Evolutionary conservation across 2,329 filamentous ascomycete genomes (phyloP).

Genomic region (Phoma sp.): DNA sequence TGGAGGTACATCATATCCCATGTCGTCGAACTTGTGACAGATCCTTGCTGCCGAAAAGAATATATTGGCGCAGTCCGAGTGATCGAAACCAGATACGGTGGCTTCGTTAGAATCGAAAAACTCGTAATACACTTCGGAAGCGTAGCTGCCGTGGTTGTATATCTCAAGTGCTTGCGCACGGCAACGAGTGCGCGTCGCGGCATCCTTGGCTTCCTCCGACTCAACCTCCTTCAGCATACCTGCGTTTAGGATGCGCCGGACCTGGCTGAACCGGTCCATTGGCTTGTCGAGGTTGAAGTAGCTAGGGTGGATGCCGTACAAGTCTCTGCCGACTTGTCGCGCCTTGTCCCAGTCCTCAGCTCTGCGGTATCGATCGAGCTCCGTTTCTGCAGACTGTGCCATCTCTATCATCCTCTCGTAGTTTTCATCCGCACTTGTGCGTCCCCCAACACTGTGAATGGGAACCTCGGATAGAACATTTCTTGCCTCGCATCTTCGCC

Average conservation of each 20-base stretch:
- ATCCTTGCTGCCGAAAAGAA: constrained; percentile 2
- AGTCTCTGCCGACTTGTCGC: not conserved
- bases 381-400: not conserved
- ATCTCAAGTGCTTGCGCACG: not conserved
- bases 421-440: not conserved
- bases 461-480: no score
- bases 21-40: not conserved
- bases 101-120: not conserved
- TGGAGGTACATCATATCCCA: not conserved
- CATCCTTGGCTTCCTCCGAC: not conserved
- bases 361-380: not conserved
- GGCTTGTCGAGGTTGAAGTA: constrained; percentile 1
- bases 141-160: constrained; percentile 3
- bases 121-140: not conserved
- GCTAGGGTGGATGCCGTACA: not conserved
- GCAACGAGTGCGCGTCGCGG: no score
- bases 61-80: constrained; percentile 1
- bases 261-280: not conserved
- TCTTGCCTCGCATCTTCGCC: no score
- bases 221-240: not conserved
- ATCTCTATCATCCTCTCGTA: not conserved
- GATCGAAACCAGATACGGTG: not conserved
- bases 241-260: not conserved
- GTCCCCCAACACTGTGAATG: no score
- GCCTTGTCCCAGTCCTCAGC: constrained; percentile 5